Evolutionary conservation across 352 stramenopile species (phyloP).

Genomic region (Phytophthora foliorum): DNA sequence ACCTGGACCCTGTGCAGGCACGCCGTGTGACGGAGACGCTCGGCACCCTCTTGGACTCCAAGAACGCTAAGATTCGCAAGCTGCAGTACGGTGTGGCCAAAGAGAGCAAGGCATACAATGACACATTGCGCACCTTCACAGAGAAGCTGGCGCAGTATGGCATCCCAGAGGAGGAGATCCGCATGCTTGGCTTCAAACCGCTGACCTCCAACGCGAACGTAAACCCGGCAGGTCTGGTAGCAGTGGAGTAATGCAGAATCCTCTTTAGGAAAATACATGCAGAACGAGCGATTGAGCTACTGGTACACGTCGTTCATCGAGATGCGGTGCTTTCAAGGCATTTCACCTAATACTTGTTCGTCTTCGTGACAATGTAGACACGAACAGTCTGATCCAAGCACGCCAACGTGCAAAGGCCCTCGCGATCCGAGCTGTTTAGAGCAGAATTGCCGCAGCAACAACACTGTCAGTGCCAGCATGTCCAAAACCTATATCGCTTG

Average conservation of each 20-base stretch:
- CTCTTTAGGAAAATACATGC: conserved; percentile 18
- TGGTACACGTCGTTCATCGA: conserved; percentile 24
- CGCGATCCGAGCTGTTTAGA: conserved; percentile 81
- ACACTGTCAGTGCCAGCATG: background rate
- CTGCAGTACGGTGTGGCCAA: conserved; percentile 79
- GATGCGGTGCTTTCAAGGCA: background rate
- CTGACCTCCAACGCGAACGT: conserved; percentile 65
- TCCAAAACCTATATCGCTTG: background rate
- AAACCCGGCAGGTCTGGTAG: conserved; percentile 78
- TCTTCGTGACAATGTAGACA: conserved; percentile 97
- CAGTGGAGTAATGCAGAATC: conserved; percentile 50
- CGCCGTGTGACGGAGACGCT: conserved; percentile 75
- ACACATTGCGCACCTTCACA: conserved; percentile 77
- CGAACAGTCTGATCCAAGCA: conserved; percentile 96
- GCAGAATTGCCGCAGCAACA: conserved; percentile 10
- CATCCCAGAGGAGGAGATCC: conserved; percentile 81
- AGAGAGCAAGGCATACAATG: conserved; percentile 83
- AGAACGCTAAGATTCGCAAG: conserved; percentile 66
- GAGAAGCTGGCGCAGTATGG: conserved; percentile 75
- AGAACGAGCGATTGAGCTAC: conserved; percentile 17
- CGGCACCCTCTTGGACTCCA: conserved; percentile 65
- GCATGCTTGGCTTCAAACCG: conserved; percentile 67
- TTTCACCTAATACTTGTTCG: conserved; percentile 91
- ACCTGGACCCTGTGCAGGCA: conserved; percentile 80
- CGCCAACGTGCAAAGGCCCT: conserved; percentile 92